A percentile compares a stretch with the other conserved stretches of the same genome.
These are phyloP conservation scores for Xylaria sp. DNA, from an alignment of 2,329 filamentous ascomycete genomes.

Conservation along the genomic window DNA sequence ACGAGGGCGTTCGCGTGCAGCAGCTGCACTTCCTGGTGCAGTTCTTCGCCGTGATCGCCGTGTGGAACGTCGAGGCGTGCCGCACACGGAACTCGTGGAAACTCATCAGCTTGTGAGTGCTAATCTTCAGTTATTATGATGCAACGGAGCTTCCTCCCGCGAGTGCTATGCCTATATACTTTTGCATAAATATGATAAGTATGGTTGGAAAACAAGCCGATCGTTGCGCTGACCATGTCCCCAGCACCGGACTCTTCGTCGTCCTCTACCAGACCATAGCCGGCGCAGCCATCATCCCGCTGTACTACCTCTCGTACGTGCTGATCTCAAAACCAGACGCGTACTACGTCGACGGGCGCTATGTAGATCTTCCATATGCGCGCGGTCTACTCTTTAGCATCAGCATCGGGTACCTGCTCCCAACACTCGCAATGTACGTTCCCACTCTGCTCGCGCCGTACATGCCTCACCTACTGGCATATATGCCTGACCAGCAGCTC, in stretches of 20 bases:
- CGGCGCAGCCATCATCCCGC: slow-evolving; percentile 43
- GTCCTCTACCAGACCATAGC: slow-evolving; percentile 46
- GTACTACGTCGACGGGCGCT: slow-evolving; percentile 40
- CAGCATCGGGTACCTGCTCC: slow-evolving; percentile 45
- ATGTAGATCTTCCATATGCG: slow-evolving; percentile 40
- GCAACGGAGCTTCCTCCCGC: neutral
- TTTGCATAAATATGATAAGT: neutral
- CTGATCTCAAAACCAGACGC: slow-evolving; percentile 36
- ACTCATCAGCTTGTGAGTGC: slow-evolving; percentile 45
- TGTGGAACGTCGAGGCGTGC: slow-evolving; percentile 46
- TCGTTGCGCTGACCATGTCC: slow-evolving; percentile 11
- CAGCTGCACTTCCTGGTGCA: slow-evolving; percentile 47
- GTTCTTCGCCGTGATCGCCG: slow-evolving; percentile 44
- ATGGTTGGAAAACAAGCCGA: neutral
- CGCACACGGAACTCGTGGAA: slow-evolving; percentile 41
- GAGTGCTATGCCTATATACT: neutral
- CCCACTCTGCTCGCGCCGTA: slow-evolving; percentile 14
- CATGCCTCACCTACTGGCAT: no score
- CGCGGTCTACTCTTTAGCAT: slow-evolving; percentile 41
- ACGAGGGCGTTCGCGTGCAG: slow-evolving; percentile 42
- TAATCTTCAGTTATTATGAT: neutral
- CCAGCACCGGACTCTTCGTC: slow-evolving; percentile 42
- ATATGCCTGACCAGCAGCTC: neutral
- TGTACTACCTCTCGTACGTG: slow-evolving; percentile 43
- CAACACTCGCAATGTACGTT: slow-evolving; percentile 44